Base-by-base conservation (phyloP, 116 monocot genomes). In the Iris pallida region DNA sequence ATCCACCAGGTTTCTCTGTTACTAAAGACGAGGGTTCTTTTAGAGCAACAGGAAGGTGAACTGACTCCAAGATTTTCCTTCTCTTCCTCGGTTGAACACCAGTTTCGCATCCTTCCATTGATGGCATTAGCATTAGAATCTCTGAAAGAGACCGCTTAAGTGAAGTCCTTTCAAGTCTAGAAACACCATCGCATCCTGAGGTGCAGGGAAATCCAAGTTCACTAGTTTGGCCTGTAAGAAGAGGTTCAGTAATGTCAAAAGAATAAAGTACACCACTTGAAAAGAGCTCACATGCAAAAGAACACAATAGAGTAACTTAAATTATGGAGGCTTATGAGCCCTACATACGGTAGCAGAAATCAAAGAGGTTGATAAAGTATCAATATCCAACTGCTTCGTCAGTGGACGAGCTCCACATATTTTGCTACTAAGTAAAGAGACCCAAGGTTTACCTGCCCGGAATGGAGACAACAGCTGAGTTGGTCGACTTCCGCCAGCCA, bases 121-220 rank as follows among this genome's bases (percentile, higher is more conserved):
- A 88, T 57, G 90, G 83, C 65, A 93, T 71, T 47, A 72, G 47
- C 10, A 16, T 44, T 20, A 88, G 65, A n/a, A 98, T 66, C 8
- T 98, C 93, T 17, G 83, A 76, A 47, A 98, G 59, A 73, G 78
- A 71, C 3, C 90, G 85, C 55, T 98, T 98, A 18, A n/a, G 63
- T 48, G 78, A 42, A 51, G 40, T 53, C 61, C 48, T 79, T 40
- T 73, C 82, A 71, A 74, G 79, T 69, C 63, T 82, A 42, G 49
- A 16, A 71, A 59, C 68, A 76, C 11, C 41, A 59, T 72, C 69
- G 41, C 61, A n/a, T 6, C 45, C 80, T 47, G 66, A 59, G 44
- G 73, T 13, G 46, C 47, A 49, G 45, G 70, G 67, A 47, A 20
- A 19, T 16, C 59, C 64, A 53, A 55, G 74, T 56, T 73, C 78